Evolutionary conservation across 2,329 filamentous ascomycete species (phyloP), one percentile per base, ranked within the genome.

Genomic region (Pseudogymnoascus verrucosus): DNA sequence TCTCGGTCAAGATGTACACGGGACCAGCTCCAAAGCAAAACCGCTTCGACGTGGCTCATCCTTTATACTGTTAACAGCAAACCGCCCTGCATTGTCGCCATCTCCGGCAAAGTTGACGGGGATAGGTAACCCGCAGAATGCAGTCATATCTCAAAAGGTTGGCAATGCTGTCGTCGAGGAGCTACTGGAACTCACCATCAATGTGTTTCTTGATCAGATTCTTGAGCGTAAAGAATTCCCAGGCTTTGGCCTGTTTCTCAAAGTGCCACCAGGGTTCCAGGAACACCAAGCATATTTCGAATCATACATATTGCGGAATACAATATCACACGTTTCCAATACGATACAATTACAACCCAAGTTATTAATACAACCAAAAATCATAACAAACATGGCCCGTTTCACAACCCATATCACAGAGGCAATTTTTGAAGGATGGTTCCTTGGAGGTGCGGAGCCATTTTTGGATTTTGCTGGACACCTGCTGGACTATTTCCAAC

Each of bases 201-300:
- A 83, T 19, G 86, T 97, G 0, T 96, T 96, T 71, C 82, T 89
- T 60, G 93, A 97, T 70, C 91, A 98, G 69, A 78, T 98, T 0
- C 84, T 96, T 44, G 83, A 83, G 31, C 87, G 91, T 26, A 96
- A 96, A 73, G 95, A 99, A 62, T 99, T 98, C 71, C 82, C 88
- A 2, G 93, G 95, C 0, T 89, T 99, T 62, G 87, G 89, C 0
- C 78, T 99, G 8, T 96, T 91, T 71, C 79, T 90, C 62, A 96
- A 95, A 73, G 89, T 93, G 0, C 95, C 96, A 1, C 91, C 95
- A 0, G 93, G 93, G 0, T 96, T 96, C 71, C 86, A 93, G 68
- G 95, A 98, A 72, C 92, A 98, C 69, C 93, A 97, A 71, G 91
- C 92, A 0, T 96, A 93, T 73, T 97, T 99, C 68, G 91, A 96